These are phyloP conservation scores for Solanum raphanifolium DNA, from an alignment of 257 asterid genomes.

Conservation along the genomic window DNA sequence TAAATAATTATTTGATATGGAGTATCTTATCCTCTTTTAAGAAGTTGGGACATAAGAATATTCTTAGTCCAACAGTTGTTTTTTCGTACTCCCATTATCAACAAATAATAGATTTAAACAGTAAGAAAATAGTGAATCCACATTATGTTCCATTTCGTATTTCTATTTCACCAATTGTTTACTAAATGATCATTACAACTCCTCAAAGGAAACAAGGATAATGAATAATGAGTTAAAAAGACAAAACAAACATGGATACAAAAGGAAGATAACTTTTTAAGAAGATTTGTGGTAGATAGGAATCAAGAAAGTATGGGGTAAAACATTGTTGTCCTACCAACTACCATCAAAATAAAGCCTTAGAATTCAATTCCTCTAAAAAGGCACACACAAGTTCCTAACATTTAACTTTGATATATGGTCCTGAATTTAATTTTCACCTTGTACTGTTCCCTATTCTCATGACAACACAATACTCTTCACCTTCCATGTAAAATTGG, in stretches of 20 bases:
- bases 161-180: not conserved
- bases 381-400: not conserved
- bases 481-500: slow-evolving; percentile 20
- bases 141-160: not conserved
- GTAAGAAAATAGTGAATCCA: not conserved
- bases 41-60: not conserved
- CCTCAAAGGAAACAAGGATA: not conserved
- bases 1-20: not conserved
- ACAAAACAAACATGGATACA: slow-evolving; percentile 11
- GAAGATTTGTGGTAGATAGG: slow-evolving; percentile 36
- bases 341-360: slow-evolving; percentile 43
- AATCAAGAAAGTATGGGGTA: slow-evolving; percentile 44
- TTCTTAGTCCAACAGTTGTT: not conserved
- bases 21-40: not conserved
- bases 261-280: slow-evolving; percentile 19
- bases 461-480: slow-evolving; percentile 45
- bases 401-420: not conserved
- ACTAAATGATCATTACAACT: not conserved
- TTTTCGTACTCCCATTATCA: not conserved
- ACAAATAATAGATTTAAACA: not conserved
- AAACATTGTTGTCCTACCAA: slow-evolving; percentile 52
- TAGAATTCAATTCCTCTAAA: slow-evolving; percentile 11
- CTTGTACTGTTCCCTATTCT: slow-evolving; percentile 56
- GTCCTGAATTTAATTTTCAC: slow-evolving; percentile 34
- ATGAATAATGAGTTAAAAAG: not conserved